Evolutionary conservation across 768 basidiomycete species (phyloP).

Genomic region (Gymnopilus dilepis): DNA sequence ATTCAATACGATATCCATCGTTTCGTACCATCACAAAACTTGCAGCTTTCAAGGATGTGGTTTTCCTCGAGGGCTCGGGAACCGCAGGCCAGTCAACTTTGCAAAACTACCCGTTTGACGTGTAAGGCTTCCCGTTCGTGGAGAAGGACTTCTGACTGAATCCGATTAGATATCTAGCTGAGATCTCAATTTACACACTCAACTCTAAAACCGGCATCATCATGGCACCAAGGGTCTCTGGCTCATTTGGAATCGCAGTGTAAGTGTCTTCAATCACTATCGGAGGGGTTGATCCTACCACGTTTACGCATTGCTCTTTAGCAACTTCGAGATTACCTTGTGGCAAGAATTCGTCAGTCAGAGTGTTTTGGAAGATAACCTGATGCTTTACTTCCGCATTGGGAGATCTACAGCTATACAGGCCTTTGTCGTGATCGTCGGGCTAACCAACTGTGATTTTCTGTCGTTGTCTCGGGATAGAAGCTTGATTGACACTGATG

Average conservation of each 20-base stretch:
- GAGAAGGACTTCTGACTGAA: neutral
- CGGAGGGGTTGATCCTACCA: too few species aligned
- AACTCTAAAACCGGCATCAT: neutral
- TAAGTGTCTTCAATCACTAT: too few species aligned
- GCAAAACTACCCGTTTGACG: constrained; percentile 18
- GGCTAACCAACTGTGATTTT: constrained; percentile 15
- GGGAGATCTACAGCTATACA: constrained; percentile 14
- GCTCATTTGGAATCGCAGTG: constrained; percentile 16
- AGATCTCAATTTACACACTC: neutral
- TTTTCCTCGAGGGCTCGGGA: too few species aligned
- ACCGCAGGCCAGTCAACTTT: neutral
- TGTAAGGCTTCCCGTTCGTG: neutral
- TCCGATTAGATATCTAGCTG: constrained; percentile 11
- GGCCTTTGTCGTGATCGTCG: constrained; percentile 16
- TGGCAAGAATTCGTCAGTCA: neutral
- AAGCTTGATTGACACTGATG: neutral
- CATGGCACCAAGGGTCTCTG: neutral
- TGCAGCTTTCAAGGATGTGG: neutral
- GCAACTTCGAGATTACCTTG: constrained; percentile 16
- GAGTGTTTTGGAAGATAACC: neutral
- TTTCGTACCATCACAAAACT: constrained; percentile 21
- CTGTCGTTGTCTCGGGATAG: too few species aligned
- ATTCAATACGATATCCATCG: neutral
- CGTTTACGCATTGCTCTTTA: too few species aligned
- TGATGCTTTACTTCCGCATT: neutral